A percentile compares a stretch with the other conserved stretches of the same genome.
These are phyloP conservation scores for Podaxis sp. DNA, from an alignment of 768 basidiomycete genomes.

Conservation along the genomic window DNA sequence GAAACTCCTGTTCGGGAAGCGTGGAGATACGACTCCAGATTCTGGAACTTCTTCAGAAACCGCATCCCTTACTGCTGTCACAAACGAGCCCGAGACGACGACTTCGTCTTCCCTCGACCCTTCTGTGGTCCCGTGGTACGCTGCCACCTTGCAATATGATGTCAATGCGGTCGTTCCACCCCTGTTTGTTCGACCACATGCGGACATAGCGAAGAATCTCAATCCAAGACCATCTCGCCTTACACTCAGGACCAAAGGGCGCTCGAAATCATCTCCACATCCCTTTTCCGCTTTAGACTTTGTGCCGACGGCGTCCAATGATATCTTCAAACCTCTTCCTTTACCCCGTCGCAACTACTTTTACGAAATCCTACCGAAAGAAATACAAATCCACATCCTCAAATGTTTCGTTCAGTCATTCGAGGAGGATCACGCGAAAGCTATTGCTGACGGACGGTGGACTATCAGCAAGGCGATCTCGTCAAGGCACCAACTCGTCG, in stretches of 20 bases:
- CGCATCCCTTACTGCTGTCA: not conserved
- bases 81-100: not conserved
- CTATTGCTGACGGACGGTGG: constrained; percentile 48
- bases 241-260: constrained; percentile 42
- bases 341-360: constrained; percentile 53
- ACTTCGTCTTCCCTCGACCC: not conserved
- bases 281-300: constrained; percentile 60
- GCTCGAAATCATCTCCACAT: constrained; percentile 62
- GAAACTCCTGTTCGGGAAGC: constrained; percentile 47
- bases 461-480: constrained; percentile 57
- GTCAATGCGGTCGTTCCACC: not conserved
- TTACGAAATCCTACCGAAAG: constrained; percentile 66
- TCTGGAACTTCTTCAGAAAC: not conserved
- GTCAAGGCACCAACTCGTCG: constrained; percentile 67
- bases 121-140: constrained; percentile 6
- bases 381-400: constrained; percentile 63
- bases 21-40: constrained; percentile 14
- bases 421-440: constrained; percentile 50
- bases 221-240: constrained; percentile 19
- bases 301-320: constrained; percentile 43
- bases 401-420: constrained; percentile 50
- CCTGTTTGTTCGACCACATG: not conserved
- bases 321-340: constrained; percentile 49
- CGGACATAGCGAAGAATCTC: not conserved
- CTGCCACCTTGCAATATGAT: constrained; percentile 6